Percentiles rank a stretch among this genome's conserved stretches.
Conservation (phyloP, 2,329 filamentous ascomycete genomes). For the Aspergillus pseudonomiae region DNA sequence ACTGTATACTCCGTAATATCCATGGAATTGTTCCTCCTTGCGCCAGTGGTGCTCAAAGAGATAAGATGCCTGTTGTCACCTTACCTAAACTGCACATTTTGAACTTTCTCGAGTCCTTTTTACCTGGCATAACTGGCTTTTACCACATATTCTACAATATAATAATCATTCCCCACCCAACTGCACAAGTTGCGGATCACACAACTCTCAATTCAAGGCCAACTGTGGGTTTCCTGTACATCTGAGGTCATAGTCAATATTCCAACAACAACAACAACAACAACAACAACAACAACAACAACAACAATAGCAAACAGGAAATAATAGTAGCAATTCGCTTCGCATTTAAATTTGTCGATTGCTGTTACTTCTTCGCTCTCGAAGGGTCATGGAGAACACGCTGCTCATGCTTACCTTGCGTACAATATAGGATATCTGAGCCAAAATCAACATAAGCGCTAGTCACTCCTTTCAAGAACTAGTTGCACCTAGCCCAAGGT, state of each 20-base stretch:
- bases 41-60: neutral
- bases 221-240: neutral
- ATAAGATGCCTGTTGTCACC: neutral
- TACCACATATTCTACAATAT: no score
- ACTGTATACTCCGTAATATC: no score
- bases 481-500: neutral
- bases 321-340: neutral
- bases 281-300: no score
- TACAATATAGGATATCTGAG: neutral
- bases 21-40: neutral
- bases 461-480: neutral
- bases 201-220: neutral
- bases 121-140: no score
- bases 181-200: no score
- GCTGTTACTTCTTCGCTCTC: neutral
- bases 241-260: neutral
- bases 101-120: no score
- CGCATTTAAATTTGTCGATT: neutral
- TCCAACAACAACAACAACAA: neutral
- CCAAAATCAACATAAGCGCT: neutral
- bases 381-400: neutral
- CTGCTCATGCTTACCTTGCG: neutral
- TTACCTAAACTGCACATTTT: no score
- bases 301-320: neutral
- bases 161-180: no score